These are phyloP conservation scores for Fusarium newnesense DNA, from an alignment of 2,329 filamentous ascomycete genomes.

Conservation along the genomic window DNA sequence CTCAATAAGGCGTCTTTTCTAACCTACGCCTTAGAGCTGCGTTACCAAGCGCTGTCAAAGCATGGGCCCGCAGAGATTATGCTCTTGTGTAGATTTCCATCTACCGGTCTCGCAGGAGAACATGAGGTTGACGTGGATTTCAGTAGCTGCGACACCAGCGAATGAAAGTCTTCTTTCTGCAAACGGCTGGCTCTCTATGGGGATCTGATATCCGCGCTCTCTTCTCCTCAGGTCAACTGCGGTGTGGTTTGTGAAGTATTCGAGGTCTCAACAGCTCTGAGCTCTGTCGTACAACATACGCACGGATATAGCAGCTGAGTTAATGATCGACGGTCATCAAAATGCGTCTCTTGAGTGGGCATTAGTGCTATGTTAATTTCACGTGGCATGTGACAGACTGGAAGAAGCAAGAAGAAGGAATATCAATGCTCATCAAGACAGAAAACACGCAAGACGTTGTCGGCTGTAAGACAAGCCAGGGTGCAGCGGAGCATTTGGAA, in stretches of 20 bases:
- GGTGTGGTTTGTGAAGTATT: conserved; percentile 2
- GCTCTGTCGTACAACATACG: not conserved
- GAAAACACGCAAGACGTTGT: not conserved
- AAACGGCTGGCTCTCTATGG: not conserved
- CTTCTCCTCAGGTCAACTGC: not conserved
- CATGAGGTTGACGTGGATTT: conserved; percentile 9
- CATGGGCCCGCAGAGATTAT: conserved; percentile 18
- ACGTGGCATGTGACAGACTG: conserved; percentile 41
- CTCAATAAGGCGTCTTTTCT: not conserved
- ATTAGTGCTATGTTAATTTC: conserved; percentile 32
- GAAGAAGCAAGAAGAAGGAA: conserved; percentile 29
- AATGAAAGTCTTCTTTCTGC: not conserved
- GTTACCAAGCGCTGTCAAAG: conserved; percentile 35
- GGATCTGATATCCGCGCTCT: not conserved
- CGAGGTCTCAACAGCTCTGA: not conserved
- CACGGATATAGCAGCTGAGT: conserved; percentile 2
- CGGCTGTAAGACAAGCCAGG: not conserved
- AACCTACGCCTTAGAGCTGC: conserved; percentile 8
- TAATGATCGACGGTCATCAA: conserved; percentile 28
- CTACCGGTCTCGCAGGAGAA: conserved; percentile 33
- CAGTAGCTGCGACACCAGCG: conserved; percentile 17
- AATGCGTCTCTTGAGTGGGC: conserved; percentile 9
- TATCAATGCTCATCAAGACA: conserved; percentile 1
- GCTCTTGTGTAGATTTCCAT: conserved; percentile 22
- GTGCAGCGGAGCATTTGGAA: not conserved